A percentile compares a stretch with the other conserved stretches of the same genome.
Conservation (phyloP, 371 early-diverging fungal species). For the Mortierella sp. region DNA sequence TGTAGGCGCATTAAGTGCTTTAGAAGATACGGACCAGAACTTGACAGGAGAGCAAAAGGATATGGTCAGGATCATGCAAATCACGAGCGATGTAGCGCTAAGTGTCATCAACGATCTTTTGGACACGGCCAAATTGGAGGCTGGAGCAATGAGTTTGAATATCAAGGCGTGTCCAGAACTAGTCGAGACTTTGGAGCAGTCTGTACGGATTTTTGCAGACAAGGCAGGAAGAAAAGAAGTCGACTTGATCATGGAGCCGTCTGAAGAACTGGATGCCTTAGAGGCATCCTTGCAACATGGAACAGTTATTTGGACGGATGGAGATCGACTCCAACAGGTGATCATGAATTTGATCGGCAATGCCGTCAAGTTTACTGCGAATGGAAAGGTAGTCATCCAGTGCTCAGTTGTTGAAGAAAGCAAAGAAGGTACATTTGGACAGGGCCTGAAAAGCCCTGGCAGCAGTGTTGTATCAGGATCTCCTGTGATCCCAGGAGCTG, state of each 20-base stretch:
- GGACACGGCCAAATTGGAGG: slow-evolving; percentile 66
- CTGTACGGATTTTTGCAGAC: slow-evolving; percentile 49
- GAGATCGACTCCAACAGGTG: slow-evolving; percentile 48
- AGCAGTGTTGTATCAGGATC: not conserved
- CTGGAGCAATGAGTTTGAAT: slow-evolving; percentile 54
- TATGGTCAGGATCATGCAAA: slow-evolving; percentile 55
- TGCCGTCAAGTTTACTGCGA: slow-evolving; percentile 52
- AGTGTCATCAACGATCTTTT: slow-evolving; percentile 66
- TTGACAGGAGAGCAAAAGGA: slow-evolving; percentile 55
- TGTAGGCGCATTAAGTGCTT: slow-evolving; percentile 50
- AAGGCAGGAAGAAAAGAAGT: slow-evolving; percentile 51
- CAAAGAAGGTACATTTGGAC: too few species aligned
- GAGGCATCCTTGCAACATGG: slow-evolving; percentile 21
- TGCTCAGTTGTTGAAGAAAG: slow-evolving; percentile 8
- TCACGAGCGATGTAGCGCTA: slow-evolving; percentile 56
- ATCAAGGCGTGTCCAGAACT: slow-evolving; percentile 44
- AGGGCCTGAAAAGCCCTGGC: too few species aligned
- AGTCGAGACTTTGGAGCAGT: slow-evolving; percentile 35
- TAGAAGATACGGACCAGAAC: slow-evolving; percentile 50
- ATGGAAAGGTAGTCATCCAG: slow-evolving; percentile 33
- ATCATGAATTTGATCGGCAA: slow-evolving; percentile 54
- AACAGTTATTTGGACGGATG: slow-evolving; percentile 40
- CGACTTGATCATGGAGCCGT: slow-evolving; percentile 44
- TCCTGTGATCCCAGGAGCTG: not conserved
- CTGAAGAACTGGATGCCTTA: slow-evolving; percentile 25